A percentile compares a stretch with the other conserved stretches of the same genome.
Evolutionary conservation across 2,329 filamentous ascomycete genomes (phyloP).

Genomic region (Chrysosporium keratinophilum): DNA sequence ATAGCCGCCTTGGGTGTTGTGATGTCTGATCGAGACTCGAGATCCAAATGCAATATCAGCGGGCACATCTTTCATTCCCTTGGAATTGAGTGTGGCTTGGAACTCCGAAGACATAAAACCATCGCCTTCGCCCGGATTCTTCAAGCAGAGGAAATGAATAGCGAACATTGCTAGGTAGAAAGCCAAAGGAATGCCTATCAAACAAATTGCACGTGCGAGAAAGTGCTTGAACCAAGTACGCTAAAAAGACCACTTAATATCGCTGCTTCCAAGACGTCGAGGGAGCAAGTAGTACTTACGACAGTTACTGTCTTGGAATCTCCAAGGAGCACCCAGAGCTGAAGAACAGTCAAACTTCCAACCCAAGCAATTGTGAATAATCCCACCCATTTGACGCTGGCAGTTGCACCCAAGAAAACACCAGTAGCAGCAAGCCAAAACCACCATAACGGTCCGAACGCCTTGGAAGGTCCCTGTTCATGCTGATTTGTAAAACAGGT

Average conservation of each 20-base stretch:
- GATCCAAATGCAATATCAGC: slow-evolving; percentile 87
- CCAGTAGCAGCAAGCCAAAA: slow-evolving; percentile 89
- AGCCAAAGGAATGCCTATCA: slow-evolving; percentile 74
- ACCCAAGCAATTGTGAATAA: slow-evolving; percentile 99
- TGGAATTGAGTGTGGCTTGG: slow-evolving; percentile 92
- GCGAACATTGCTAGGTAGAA: slow-evolving; percentile 98
- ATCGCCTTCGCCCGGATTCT: slow-evolving; percentile 92
- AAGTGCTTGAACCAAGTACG: slow-evolving; percentile 90
- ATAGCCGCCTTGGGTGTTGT: slow-evolving; percentile 96
- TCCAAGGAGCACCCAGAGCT: slow-evolving; percentile 90
- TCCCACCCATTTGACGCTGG: slow-evolving; percentile 97
- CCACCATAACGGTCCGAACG: slow-evolving; percentile 90
- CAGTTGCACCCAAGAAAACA: slow-evolving; percentile 75
- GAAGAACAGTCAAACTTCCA: slow-evolving; percentile 75
- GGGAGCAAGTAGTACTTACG: slow-evolving; percentile 36
- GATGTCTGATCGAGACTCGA: slow-evolving; percentile 74
- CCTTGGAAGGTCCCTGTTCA: slow-evolving; percentile 77
- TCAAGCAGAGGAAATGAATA: slow-evolving; percentile 87
- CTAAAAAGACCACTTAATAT: slow-evolving; percentile 24
- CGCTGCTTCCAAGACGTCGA: neutral
- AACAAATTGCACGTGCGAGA: slow-evolving; percentile 77
- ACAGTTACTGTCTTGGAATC: slow-evolving; percentile 77
- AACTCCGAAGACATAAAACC: slow-evolving; percentile 99
- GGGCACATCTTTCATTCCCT: slow-evolving; percentile 89
- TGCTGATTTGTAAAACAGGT: slow-evolving; percentile 94